phyloP scores from a whole-genome alignment of 345 rosid species.

The Excoecaria cochinchinensis region DNA sequence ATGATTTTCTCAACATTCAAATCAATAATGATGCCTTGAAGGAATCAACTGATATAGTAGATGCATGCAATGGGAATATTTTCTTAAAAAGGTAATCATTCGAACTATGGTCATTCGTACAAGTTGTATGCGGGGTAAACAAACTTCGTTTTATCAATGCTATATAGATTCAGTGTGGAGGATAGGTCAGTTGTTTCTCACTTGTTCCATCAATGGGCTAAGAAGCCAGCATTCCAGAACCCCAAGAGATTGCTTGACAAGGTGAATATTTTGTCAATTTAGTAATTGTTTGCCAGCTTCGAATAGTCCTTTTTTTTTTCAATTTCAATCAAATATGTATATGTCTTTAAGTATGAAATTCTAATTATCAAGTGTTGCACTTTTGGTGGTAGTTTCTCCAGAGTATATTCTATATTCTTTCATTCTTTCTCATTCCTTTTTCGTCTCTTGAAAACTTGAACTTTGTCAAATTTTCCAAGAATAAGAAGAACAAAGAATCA shows the following conservation, averaged over 20 bases:
- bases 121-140: conserved; percentile 14
- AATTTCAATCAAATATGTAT: not conserved
- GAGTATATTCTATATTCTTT: not conserved
- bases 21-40: conserved; percentile 39
- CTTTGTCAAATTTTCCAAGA: not conserved
- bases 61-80: conserved; percentile 49
- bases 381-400: not conserved
- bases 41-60: conserved; percentile 38
- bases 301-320: not conserved
- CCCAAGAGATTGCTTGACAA: conserved; percentile 84
- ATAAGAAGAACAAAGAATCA: not conserved
- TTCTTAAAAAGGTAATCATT: conserved; percentile 71
- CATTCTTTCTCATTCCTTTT: not conserved
- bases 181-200: conserved; percentile 83
- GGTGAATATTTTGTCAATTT: conserved; percentile 35
- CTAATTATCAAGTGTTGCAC: not conserved
- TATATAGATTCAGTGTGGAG: conserved; percentile 68
- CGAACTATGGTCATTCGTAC: conserved; percentile 13
- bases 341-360: not conserved
- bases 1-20: conserved; percentile 30
- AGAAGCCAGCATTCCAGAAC: conserved; percentile 80
- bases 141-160: conserved; percentile 6
- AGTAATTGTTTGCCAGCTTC: conserved; percentile 13
- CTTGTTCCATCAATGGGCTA: conserved; percentile 92
- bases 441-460: not conserved